Percentiles rank a stretch among this genome's conserved stretches.
Conservation (phyloP, 805 yeast species). For the Cyberlindnera xylosilytica region DNA sequence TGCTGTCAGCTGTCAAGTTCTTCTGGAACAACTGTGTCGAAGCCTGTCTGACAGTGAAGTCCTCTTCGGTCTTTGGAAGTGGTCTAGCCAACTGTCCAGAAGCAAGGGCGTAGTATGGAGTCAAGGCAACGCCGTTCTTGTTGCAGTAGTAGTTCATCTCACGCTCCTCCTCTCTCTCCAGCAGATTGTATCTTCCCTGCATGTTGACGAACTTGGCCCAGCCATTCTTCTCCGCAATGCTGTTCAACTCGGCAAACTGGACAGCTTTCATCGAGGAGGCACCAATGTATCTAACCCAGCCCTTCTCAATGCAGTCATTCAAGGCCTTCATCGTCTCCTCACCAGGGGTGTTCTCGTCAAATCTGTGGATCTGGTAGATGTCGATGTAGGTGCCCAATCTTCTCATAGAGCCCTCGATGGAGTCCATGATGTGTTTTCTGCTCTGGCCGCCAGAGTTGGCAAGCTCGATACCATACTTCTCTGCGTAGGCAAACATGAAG, state of each 20-base stretch:
- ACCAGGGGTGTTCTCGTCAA: conserved; percentile 45
- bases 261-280: conserved; percentile 59
- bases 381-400: conserved; percentile 53
- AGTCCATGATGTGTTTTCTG: conserved; percentile 46
- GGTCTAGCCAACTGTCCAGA: conserved; percentile 56
- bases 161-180: conserved; percentile 61
- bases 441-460: conserved; percentile 40
- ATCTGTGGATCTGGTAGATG: conserved; percentile 54
- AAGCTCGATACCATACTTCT: conserved; percentile 18
- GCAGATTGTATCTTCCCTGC: conserved; percentile 56
- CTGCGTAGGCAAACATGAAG: conserved; percentile 8
- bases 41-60: conserved; percentile 1
- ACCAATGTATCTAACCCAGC: conserved; percentile 55
- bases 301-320: conserved; percentile 46
- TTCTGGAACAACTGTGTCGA: neutral
- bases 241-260: conserved; percentile 54
- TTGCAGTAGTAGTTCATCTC: conserved; percentile 57
- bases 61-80: conserved; percentile 22
- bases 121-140: conserved; percentile 49
- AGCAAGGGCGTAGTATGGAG: conserved; percentile 62
- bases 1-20: neutral
- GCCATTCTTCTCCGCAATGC: conserved; percentile 50
- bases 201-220: conserved; percentile 59
- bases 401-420: conserved; percentile 36
- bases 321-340: conserved; percentile 53